Base-by-base conservation (phyloP, 495 filamentous ascomycete species). In the Neurospora africana region DNA sequence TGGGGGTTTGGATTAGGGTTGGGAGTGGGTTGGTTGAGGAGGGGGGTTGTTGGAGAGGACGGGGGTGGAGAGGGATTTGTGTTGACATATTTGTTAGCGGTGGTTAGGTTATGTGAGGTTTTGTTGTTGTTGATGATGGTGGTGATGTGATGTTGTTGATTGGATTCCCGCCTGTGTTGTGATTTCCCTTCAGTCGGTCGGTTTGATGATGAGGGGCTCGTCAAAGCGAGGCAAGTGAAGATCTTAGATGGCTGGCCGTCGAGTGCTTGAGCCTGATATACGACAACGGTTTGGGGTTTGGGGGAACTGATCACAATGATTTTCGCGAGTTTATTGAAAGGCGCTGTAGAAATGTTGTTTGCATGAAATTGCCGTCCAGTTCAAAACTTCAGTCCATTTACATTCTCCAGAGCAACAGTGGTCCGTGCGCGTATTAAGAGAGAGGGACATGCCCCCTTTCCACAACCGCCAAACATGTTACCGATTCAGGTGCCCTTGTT, bases 1-100 rank as follows among this genome's bases (percentile, higher is more conserved):
- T 81, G 35, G 94, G 94, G 5, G 94, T 97, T 74, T 93, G 92
- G n/a, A 98, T 89, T 73, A 97, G 84, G 4, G 86, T 81, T 9
- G 94, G 94, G n/a, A 97, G 88, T 2, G 92, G 79, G 89, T 91
- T 79, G 72, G 27, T 79, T 73, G 68, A 0, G 21, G 70, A 68
- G 58, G 30, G 10, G 4, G 19, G 11, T 13, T 13, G 38, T 70
- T 71, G 6, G 47, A 44, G 41, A 13, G 68, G 36, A 13, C 37
- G 72, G 13, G 72, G 71, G 47, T 75, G 75, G 71, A 72, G 75
- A 37, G 69, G 67, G n/a, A 72, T 74, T 61, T 68, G 10, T n/a
- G 73, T 41, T 69, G 72, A 33, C 76, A 78, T 77, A 13, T 68
- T 74, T 11, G 27, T 21, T 0, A 30, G 47, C 44, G 39, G 72